A percentile compares a stretch with the other conserved stretches of the same genome.
phyloP scores from a whole-genome alignment of 495 filamentous ascomycete species.

The Diplogelasinospora grovesii region DNA sequence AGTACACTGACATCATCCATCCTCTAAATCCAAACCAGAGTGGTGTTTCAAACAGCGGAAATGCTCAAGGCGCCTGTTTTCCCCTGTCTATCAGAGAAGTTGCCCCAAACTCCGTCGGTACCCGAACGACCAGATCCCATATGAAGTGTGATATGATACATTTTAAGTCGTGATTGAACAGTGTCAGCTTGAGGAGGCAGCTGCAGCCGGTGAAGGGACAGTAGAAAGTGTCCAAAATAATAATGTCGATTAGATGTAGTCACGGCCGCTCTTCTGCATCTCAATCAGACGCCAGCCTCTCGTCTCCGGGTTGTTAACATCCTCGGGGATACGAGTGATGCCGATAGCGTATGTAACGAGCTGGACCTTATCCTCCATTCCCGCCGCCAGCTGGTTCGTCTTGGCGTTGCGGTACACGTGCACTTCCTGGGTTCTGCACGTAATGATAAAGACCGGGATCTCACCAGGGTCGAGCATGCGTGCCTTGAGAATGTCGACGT shows the following conservation, averaged over 20 bases:
- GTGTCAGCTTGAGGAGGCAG: constrained; percentile 5
- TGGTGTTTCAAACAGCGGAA: constrained; percentile 23
- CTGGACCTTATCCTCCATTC: constrained; percentile 98
- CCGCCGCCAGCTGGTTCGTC: constrained; percentile 81
- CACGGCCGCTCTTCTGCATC: constrained; percentile 94
- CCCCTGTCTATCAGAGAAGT: constrained; percentile 12
- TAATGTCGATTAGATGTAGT: constrained; percentile 47
- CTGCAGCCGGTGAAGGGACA: not conserved
- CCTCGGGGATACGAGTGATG: constrained; percentile 84
- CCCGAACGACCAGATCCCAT: constrained; percentile 11
- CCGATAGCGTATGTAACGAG: constrained; percentile 97
- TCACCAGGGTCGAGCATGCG: constrained; percentile 94
- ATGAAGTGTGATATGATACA: constrained; percentile 19
- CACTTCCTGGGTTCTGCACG: constrained; percentile 93
- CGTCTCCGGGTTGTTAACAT: constrained; percentile 94
- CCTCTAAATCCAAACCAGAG: constrained; percentile 16
- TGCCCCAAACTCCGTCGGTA: constrained; percentile 13
- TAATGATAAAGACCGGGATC: constrained; percentile 94
- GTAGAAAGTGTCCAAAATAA: not conserved
- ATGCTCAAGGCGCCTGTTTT: constrained; percentile 20
- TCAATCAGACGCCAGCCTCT: constrained; percentile 95
- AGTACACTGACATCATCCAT: too few relatives aligned
- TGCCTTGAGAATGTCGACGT: constrained; percentile 84
- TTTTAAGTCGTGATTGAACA: constrained; percentile 12
- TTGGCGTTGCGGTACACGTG: constrained; percentile 93